phyloP scores from a whole-genome alignment of 305 asterid genomes.

The Andrographis paniculata region DNA sequence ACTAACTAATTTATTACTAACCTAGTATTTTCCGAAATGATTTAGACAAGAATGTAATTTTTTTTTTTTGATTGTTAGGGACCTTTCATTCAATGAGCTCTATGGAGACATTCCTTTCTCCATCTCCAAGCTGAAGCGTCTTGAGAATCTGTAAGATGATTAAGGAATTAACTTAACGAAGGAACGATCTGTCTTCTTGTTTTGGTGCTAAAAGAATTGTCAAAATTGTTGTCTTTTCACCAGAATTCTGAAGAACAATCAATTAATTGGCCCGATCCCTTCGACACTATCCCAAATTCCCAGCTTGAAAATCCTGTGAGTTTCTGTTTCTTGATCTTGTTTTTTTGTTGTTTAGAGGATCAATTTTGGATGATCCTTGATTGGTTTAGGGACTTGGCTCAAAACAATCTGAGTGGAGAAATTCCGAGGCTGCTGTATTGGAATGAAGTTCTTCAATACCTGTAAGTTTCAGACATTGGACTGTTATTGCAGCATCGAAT shows the following conservation, averaged over 20 bases:
- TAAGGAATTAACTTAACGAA: background rate
- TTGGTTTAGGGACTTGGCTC: constrained; percentile 77
- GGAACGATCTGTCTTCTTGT: background rate
- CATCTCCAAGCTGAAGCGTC: constrained; percentile 84
- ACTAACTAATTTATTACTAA: no score
- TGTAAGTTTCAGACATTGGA: constrained; percentile 38
- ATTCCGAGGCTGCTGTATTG: constrained; percentile 88
- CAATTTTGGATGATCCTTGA: constrained; percentile 1
- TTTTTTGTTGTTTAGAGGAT: background rate
- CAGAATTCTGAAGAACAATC: constrained; percentile 75
- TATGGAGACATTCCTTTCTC: constrained; percentile 94
- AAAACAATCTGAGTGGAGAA: constrained; percentile 83
- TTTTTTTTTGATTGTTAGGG: no score
- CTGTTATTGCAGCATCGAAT: background rate
- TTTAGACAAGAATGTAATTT: no score
- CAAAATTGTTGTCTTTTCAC: no score
- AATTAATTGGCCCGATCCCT: constrained; percentile 88
- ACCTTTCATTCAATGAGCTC: constrained; percentile 79
- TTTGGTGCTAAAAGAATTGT: background rate
- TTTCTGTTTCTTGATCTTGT: constrained; percentile 6
- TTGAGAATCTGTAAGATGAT: constrained; percentile 63
- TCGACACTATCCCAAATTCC: constrained; percentile 97
- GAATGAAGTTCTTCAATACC: constrained; percentile 91
- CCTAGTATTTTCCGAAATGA: no score
- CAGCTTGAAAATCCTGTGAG: constrained; percentile 83